phyloP scores from a whole-genome alignment of 208 protist genomes.

The Leishmania aethiopica region DNA sequence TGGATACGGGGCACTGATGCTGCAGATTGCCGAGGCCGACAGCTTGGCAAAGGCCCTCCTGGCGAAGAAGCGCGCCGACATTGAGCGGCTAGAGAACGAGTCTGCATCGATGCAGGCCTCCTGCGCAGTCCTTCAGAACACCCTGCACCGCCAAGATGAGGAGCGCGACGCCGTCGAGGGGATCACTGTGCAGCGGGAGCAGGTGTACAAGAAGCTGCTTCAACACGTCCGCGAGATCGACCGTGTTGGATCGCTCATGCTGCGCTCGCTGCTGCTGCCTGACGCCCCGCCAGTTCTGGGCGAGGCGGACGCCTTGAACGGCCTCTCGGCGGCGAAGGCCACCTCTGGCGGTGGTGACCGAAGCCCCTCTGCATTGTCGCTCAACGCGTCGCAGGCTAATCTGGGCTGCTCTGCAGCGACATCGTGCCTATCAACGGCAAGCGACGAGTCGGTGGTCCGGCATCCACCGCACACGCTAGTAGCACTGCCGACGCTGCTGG shows the following conservation, averaged over 20 bases:
- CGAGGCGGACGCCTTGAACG: slow-evolving; percentile 11
- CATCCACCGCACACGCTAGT: slow-evolving; percentile 42
- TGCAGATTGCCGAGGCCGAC: slow-evolving; percentile 47
- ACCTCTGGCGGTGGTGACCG: background rate
- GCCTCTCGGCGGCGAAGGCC: background rate
- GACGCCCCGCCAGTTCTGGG: slow-evolving; percentile 31
- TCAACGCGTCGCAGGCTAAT: background rate
- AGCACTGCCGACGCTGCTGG: slow-evolving; percentile 25
- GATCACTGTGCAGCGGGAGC: slow-evolving; percentile 40
- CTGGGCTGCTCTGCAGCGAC: background rate
- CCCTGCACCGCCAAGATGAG: slow-evolving; percentile 42
- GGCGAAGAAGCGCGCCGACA: slow-evolving; percentile 31
- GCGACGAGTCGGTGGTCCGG: slow-evolving; percentile 1
- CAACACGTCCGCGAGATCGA: slow-evolving; percentile 69
- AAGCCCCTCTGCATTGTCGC: slow-evolving; percentile 8
- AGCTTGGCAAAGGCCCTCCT: slow-evolving; percentile 47
- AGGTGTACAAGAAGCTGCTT: slow-evolving; percentile 50
- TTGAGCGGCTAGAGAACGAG: slow-evolving; percentile 43
- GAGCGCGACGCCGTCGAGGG: slow-evolving; percentile 36
- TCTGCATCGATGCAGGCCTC: slow-evolving; percentile 39
- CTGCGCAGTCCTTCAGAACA: slow-evolving; percentile 36
- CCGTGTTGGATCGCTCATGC: slow-evolving; percentile 58
- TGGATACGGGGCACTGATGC: slow-evolving; percentile 45
- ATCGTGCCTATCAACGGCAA: background rate
- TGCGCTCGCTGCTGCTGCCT: slow-evolving; percentile 57